Evolutionary conservation across 1,139 yeast species (phyloP), one percentile per base, ranked within the genome.

Genomic region (Hyphopichia fennica): DNA sequence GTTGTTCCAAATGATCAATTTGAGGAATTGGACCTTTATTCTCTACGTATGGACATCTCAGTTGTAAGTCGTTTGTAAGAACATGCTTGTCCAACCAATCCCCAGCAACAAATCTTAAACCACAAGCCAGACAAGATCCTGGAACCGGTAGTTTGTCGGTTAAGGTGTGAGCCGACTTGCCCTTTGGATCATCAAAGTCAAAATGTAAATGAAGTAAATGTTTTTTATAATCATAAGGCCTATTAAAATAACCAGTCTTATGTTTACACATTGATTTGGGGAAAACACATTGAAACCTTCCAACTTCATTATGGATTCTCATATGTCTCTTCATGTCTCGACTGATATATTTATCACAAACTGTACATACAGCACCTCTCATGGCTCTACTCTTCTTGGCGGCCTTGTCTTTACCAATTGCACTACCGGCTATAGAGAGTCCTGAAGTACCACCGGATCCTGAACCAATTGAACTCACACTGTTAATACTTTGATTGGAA

Each of bases 171-270:
- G 74, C 72, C 3, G 69, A 53, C 45, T 67, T 70, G 11, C 75
- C 77, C 44, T 60, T 58, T 16, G 76, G 72, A 47, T 72, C 74
- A 48, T 73, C 77, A 44, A 73, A 73, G 41, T 55, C 58, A 53
- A 73, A 73, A 49, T 73, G 79, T 48, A 66, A 63, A 46, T 72
- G 77, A 33, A 73, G 60, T 40, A 73, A 56, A 49, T 73, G 79
- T 43, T 73, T 73, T 47, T 73, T 73, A 60, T 69, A 73, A 53
- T 73, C 79, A 49, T 73, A 73, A 2, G 79, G 79, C 35, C 79
- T 60, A 51, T 73, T 73, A 47, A 73, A 73, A 45, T 72, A 62
- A 37, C 72, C 70, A 0, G 77, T 71, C 47, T 70, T 69, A 50
- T 73, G 79, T 46, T 60, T 69, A 53, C 79, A 73, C 63, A 60